Conservation (phyloP, 371 early-diverging fungal genomes). For the Parasitella parasitica region DNA sequence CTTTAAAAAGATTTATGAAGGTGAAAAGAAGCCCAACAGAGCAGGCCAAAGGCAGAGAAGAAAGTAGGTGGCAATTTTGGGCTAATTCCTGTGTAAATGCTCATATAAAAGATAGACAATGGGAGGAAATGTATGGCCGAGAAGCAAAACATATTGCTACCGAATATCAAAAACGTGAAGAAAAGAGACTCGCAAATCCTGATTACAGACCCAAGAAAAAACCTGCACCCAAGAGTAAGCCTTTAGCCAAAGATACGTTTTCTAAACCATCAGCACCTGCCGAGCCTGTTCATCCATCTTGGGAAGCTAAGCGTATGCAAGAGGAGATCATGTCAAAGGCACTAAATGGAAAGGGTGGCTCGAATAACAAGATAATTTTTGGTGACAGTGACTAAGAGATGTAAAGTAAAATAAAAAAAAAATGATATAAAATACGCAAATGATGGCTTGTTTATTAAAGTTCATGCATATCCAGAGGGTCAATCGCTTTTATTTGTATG, state of each 20-base stretch:
- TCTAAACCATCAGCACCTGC: not conserved
- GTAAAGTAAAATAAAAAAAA: too few species aligned
- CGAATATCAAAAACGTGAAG: constrained; percentile 29
- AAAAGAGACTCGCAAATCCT: constrained; percentile 24
- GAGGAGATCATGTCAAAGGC: constrained; percentile 52
- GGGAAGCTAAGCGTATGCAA: constrained; percentile 50
- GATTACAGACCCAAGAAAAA: constrained; percentile 28
- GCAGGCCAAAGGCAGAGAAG: constrained; percentile 44
- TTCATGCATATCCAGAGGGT: too few species aligned
- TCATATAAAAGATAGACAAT: constrained; percentile 33
- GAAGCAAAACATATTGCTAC: constrained; percentile 41
- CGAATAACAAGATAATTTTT: constrained; percentile 48
- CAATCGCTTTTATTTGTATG: too few species aligned
- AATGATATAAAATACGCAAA: too few species aligned
- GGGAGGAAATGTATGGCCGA: constrained; percentile 42
- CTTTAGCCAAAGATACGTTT: not conserved
- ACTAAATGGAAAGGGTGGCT: constrained; percentile 29
- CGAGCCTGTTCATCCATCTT: constrained; percentile 48
- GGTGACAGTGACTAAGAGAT: constrained; percentile 24
- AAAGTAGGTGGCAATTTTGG: constrained; percentile 26
- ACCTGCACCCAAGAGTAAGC: constrained; percentile 1
- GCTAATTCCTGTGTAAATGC: too few species aligned
- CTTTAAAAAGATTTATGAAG: constrained; percentile 44
- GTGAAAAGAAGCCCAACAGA: constrained; percentile 41
- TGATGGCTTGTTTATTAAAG: too few species aligned